Evolutionary conservation across 495 filamentous ascomycete genomes (phyloP), one percentile per base, ranked within the genome.

Genomic region (Sporormia fimetaria): DNA sequence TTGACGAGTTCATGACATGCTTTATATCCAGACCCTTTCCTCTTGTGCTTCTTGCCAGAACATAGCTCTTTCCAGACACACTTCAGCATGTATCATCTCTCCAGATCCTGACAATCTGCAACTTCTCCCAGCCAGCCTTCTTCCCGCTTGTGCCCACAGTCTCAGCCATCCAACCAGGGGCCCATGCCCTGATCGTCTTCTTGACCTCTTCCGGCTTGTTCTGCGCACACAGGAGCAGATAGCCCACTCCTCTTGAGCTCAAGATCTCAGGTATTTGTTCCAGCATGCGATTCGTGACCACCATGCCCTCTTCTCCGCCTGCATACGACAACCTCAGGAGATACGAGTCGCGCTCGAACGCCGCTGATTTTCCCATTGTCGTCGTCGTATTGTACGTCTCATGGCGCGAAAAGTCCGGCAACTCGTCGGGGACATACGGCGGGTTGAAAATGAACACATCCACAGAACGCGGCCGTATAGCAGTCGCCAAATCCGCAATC

Each of bases 371-470:
- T 28, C 49, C 57, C 7, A 49, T 49, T 21, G 56, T 56, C 30
- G 65, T 39, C 2, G 52, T 32, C 9, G 49, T 24, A 27, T 53
- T 56, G 17, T 44, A 49, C 14, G 31, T 52, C 22, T 52, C 54
- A 23, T 57, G 59, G 7, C 52, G 49, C 1, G 59, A 42, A 1
- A 73, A 41, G 6, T 61, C 40, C 1, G 80, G 87, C 20, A 93
- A 52, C 11, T 72, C 63, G 1, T 85, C 87, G 4, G 90, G 90
- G 5, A 96, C 90, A 52, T 98, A 98, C 0, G 90, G 90, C 23
- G 90, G 90, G 57, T 98, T 98, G 69, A 96, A 96, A 22, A 98
- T 70, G 21, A 96, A 65, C 16, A 98, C 71, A 56, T 96, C 90
- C 0, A 93, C 74, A 24, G 56, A 54, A 2, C 67, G 61, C 0